Base-by-base conservation (phyloP, 148 eudicot genomes). In the Pharnaceum exiguum region DNA sequence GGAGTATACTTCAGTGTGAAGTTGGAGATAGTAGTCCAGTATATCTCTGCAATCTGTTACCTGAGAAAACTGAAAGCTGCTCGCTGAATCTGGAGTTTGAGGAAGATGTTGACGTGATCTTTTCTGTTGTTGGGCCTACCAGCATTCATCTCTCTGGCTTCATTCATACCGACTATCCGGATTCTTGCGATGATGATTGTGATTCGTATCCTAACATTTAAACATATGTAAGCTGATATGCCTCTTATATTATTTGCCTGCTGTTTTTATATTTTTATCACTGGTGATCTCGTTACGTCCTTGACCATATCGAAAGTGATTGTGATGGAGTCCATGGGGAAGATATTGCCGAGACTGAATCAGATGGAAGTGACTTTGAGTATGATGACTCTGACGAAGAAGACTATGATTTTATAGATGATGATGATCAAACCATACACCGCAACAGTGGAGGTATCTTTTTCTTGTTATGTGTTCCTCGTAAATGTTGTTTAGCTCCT, bases 61-160 rank as follows among this genome's bases (percentile, higher is more conserved):
- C 99, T 4, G 85, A 75, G 4, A 93, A 70, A 61, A 45, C 56
- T 8, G 99, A 93, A 73, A 75, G 71, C 30, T 85, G 84, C 51
- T 30, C 80, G 0, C 61, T 93, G 78, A 83, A 81, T 70, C 80
- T 79, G 50, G 99, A 88, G 57, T 93, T 93, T 46, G 83, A 81
- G 38, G 99, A 88, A 75, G 83, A 79, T 3, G 88, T 69, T 15
- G 95, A 81, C 48, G 96, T 83, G 49, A 67, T 65, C 38, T 93
- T 93, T 53, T 85, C 99, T 28, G 90, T 93, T 23, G 27, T 76
- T 50, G 99, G 99, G 12, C 85, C 95, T 16, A 80, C 82, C 46
- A 83, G 89, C 51, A 67, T 93, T 52, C 96, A 93, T 66, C 78
- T 93, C 1, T 77, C 96, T 63, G 99, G 99, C 35, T 81, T 81